Conservation (phyloP, 106 monocot genomes). For the Dendrobium officinale region DNA sequence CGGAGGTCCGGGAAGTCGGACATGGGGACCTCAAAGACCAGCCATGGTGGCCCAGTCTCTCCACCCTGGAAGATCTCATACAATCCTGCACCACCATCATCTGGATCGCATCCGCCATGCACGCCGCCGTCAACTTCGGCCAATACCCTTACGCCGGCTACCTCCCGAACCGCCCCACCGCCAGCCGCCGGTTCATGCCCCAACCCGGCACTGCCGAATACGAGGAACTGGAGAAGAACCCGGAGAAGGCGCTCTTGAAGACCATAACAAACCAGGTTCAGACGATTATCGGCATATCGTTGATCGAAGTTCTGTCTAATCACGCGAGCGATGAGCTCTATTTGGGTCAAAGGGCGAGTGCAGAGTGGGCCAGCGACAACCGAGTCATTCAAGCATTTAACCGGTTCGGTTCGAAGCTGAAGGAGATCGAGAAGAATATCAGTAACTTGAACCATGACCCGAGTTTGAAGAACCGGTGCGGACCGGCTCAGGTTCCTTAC, state of each 20-base stretch:
- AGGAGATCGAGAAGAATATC: conserved; percentile 29
- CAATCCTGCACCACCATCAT: conserved; percentile 52
- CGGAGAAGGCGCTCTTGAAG: conserved; percentile 39
- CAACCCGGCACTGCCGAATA: conserved; percentile 35
- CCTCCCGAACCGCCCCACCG: conserved; percentile 63
- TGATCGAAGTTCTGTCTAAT: conserved; percentile 60
- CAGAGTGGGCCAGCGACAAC: conserved; percentile 62
- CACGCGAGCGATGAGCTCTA: conserved; percentile 79
- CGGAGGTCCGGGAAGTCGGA: conserved; percentile 55
- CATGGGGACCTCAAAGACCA: conserved; percentile 76
- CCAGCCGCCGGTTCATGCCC: conserved; percentile 66
- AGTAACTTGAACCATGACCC: conserved; percentile 21
- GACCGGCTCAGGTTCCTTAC: conserved; percentile 39
- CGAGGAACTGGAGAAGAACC: conserved; percentile 33
- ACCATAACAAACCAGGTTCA: conserved; percentile 49
- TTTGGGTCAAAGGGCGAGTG: conserved; percentile 42
- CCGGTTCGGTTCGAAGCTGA: conserved; percentile 26
- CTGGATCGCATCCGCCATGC: conserved; percentile 78
- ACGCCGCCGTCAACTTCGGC: conserved; percentile 85
- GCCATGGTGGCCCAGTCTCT: conserved; percentile 73
- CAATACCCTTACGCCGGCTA: conserved; percentile 75
- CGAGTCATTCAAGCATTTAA: conserved; percentile 38
- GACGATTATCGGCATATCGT: conserved; percentile 37
- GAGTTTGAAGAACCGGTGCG: conserved; percentile 38
- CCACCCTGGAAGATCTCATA: conserved; percentile 28